Conservation (phyloP, 75 land plant species). For the Selaginella tamariscina region DNA sequence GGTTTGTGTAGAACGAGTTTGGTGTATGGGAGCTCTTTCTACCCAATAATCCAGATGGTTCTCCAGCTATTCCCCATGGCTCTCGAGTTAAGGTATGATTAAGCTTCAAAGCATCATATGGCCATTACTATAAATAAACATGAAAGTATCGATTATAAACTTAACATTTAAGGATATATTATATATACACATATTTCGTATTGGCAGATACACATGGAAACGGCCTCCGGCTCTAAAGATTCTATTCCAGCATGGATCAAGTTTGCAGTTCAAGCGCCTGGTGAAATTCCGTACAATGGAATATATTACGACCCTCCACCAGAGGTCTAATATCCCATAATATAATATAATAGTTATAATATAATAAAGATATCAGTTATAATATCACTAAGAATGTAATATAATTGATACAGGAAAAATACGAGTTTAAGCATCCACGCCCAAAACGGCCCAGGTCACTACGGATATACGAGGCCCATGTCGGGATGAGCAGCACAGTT, state of each 20-base stretch:
- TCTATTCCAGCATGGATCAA: constrained; percentile 95
- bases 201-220: constrained; percentile 75
- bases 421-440: constrained; percentile 66
- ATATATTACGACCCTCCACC: constrained; percentile 86
- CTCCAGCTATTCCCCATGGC: constrained; percentile 84
- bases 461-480: constrained; percentile 83
- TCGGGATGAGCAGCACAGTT: constrained; percentile 92
- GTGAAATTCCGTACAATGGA: constrained; percentile 89
- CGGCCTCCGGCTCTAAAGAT: constrained; percentile 80
- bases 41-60: constrained; percentile 90
- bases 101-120: too few species aligned
- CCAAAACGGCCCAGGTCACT: constrained; percentile 70
- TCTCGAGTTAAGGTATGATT: constrained; percentile 84
- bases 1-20: constrained; percentile 56
- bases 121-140: neutral
- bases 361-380: neutral
- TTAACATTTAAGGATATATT: too few species aligned
- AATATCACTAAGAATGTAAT: neutral
- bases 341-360: neutral
- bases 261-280: constrained; percentile 84
- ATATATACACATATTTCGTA: neutral
- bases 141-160: neutral
- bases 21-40: constrained; percentile 90
- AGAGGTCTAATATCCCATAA: constrained; percentile 28
- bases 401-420: constrained; percentile 43